Percentiles rank a stretch among this genome's conserved stretches.
Conservation (phyloP, 2,329 filamentous ascomycete genomes). For the Lasiodiplodia citricola region DNA sequence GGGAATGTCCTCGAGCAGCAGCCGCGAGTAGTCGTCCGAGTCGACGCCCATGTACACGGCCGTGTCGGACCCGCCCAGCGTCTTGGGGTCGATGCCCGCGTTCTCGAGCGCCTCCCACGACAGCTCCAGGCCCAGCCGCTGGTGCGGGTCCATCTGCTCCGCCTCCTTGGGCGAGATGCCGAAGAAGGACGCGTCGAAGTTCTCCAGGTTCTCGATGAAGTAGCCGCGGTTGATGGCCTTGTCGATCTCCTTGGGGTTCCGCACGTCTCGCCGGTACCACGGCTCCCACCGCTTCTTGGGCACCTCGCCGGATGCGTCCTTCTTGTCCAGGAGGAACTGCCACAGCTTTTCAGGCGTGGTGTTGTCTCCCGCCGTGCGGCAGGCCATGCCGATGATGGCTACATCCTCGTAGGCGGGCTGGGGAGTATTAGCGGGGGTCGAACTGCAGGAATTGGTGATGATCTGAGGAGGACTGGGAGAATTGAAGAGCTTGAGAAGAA, state of each 20-base stretch:
- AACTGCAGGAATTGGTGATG: too few relatives aligned
- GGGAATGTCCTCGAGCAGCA: conserved; percentile 45
- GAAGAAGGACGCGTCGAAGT: conserved; percentile 38
- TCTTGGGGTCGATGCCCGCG: conserved; percentile 30
- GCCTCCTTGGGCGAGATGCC: conserved; percentile 31
- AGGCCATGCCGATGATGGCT: conserved; percentile 43
- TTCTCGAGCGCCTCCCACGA: conserved; percentile 30
- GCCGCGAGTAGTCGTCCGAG: conserved; percentile 44
- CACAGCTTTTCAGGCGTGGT: conserved; percentile 41
- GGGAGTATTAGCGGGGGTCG: background rate
- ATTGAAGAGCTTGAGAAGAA: too few relatives aligned
- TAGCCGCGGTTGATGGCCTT: conserved; percentile 36
- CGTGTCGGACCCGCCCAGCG: conserved; percentile 34
- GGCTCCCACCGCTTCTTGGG: conserved; percentile 41
- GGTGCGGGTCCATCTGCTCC: conserved; percentile 32
- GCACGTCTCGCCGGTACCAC: conserved; percentile 35
- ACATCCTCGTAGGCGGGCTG: conserved; percentile 31
- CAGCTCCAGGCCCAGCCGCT: conserved; percentile 30
- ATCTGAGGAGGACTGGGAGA: too few relatives aligned
- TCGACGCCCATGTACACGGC: conserved; percentile 36
- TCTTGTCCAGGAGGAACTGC: conserved; percentile 38
- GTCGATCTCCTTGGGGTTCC: conserved; percentile 32
- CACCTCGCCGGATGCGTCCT: conserved; percentile 38
- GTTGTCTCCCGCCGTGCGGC: conserved; percentile 39
- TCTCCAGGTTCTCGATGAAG: conserved; percentile 36